Evolutionary conservation across 176 grass and related monocot genomes (phyloP), one percentile per base, ranked within the genome.

Genomic region (Aegilops bicornis): DNA sequence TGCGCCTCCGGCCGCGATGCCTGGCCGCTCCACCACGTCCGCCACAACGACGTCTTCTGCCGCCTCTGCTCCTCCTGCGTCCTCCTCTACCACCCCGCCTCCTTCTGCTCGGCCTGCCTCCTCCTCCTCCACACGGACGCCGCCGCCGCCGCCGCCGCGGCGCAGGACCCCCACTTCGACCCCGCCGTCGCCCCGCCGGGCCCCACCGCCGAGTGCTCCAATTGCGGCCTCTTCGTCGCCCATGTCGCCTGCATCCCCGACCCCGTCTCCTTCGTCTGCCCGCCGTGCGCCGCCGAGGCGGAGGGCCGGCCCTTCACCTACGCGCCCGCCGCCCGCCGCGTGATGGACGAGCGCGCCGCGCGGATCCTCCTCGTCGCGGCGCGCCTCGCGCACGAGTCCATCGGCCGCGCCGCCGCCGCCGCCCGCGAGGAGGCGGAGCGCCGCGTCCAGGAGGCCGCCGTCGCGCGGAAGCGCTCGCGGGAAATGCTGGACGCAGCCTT

Each of bases 21-120:
- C 17, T 96, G 97, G 97, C 94, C 92, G 10, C 97, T 99, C n/a
- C 92, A 99, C 92, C 85, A 99, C 77, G 80, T 96, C 60, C 91
- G 88, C 54, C 92, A 99, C 87, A 79, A 91, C 11, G 90, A 90
- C 68, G 94, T 94, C 37, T 99, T 87, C 82, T 90, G 90, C 79
- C 92, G 83, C 17, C 87, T 99, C 60, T 99, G 97, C 90, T 96
- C 97, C 76, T 82, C 89, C 31, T 99, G 94, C 77, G 94, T 99
- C 59, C 89, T 99, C 79, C 91, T 89, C 59, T 96, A 99, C 90
- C 82, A 90, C 76, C 92, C 88, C 2, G 60, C 86, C 35, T 35
- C 73, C 79, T 96, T 96, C 85, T 99, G 97, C 90, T 86, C 92
- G 8, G 66, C 89, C 85, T 99, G 97, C 85, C 88, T 96, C 73